Conservation (phyloP, 306 rosid species). For the Cicer pinnatifidum region DNA sequence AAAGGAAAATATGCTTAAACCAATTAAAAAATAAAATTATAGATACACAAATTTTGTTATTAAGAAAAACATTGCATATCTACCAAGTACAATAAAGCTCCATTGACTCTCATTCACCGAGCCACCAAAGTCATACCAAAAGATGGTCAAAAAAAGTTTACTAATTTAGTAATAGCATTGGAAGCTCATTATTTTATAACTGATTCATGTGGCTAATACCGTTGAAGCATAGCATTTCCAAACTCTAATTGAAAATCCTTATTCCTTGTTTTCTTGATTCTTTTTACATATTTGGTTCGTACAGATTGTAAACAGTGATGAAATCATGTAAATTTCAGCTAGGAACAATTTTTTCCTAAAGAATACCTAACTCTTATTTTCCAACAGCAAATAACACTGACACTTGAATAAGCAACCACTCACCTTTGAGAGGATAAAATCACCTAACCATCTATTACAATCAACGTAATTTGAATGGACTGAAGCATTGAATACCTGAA, state of each 20-base stretch:
- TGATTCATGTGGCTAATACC: constrained; percentile 10
- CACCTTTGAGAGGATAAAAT: constrained; percentile 94
- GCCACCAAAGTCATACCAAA: constrained; percentile 11
- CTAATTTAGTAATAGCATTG: background rate
- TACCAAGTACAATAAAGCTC: constrained; percentile 15
- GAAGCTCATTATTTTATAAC: constrained; percentile 3
- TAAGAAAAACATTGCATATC: background rate
- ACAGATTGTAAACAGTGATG: constrained; percentile 15
- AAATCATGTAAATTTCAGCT: constrained; percentile 34
- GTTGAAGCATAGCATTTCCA: constrained; percentile 14
- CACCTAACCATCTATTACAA: constrained; percentile 99
- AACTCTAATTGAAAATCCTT: constrained; percentile 7
- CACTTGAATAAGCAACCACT: constrained; percentile 42
- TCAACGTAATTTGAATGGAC: constrained; percentile 94
- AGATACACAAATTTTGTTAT: background rate
- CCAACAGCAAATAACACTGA: constrained; percentile 7
- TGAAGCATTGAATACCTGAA: constrained; percentile 79
- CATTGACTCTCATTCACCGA: background rate
- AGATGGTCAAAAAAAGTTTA: background rate
- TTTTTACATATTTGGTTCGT: background rate
- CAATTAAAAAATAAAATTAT: background rate
- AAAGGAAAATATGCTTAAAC: constrained; percentile 26
- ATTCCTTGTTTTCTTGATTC: constrained; percentile 33
- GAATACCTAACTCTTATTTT: constrained; percentile 24
- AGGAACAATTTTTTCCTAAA: background rate